Evolutionary conservation across 2,329 filamentous ascomycete genomes (phyloP).

Genomic region (Exserohilum rostratum): DNA sequence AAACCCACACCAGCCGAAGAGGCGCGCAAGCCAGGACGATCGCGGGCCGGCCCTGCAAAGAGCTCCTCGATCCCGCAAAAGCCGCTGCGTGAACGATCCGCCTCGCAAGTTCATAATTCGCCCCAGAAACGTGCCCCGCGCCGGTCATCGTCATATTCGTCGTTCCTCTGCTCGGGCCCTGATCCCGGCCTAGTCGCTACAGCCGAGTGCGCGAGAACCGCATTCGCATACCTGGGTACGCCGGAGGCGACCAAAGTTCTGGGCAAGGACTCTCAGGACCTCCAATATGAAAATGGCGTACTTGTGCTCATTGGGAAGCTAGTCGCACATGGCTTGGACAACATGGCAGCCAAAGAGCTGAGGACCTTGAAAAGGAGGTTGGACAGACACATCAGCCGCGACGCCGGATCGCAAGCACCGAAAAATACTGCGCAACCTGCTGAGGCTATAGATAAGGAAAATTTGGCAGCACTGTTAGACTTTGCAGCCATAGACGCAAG

Average conservation of each 20-base stretch:
- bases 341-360: conserved; percentile 73
- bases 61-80: conserved; percentile 57
- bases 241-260: conserved; percentile 59
- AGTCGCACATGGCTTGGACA: conserved; percentile 67
- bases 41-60: conserved; percentile 24
- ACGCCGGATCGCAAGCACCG: conserved; percentile 8
- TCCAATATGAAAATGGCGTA: conserved; percentile 77
- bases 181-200: conserved; percentile 56
- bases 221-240: conserved; percentile 68
- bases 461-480: conserved; percentile 66
- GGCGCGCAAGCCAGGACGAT: conserved; percentile 27
- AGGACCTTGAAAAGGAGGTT: conserved; percentile 68
- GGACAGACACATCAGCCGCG: conserved; percentile 48
- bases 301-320: conserved; percentile 71
- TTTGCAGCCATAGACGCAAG: conserved; percentile 56
- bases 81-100: conserved; percentile 65
- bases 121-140: conserved; percentile 49
- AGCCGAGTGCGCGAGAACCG: conserved; percentile 72
- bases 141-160: conserved; percentile 48
- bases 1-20: conserved; percentile 35
- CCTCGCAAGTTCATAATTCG: conserved; percentile 66
- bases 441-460: conserved; percentile 49
- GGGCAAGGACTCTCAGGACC: conserved; percentile 61
- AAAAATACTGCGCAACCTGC: conserved; percentile 37
- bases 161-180: conserved; percentile 30